These are phyloP conservation scores for Sclerotinia minor DNA, from an alignment of 2,329 filamentous ascomycete species.

Conservation along the genomic window DNA sequence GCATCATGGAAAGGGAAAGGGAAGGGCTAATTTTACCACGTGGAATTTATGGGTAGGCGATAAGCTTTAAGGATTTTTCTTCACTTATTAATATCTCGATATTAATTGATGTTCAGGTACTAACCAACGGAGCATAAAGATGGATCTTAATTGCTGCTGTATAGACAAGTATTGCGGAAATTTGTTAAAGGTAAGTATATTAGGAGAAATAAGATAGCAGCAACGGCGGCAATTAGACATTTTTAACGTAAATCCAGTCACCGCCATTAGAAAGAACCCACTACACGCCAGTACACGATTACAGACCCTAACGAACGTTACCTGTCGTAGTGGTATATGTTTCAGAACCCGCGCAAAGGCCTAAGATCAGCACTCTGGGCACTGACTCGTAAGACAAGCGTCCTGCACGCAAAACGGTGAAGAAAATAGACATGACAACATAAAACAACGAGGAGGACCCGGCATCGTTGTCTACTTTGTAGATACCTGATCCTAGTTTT, in stretches of 20 bases:
- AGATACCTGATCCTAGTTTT: neutral
- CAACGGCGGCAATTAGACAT: constrained; percentile 8
- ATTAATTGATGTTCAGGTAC: constrained; percentile 19
- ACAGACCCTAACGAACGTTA: constrained; percentile 10
- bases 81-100: neutral
- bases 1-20: neutral
- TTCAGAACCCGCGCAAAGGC: constrained; percentile 12
- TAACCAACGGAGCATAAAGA: constrained; percentile 10
- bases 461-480: neutral
- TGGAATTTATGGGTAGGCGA: constrained; percentile 15
- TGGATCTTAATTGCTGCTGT: constrained; percentile 8
- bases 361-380: constrained; percentile 11
- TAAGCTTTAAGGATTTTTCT: constrained; percentile 8
- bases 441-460: neutral
- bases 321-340: constrained; percentile 15
- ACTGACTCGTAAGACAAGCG: constrained; percentile 13
- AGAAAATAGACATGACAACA: constrained; percentile 2
- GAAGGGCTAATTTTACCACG: constrained; percentile 22
- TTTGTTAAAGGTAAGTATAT: constrained; percentile 1
- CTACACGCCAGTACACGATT: neutral
- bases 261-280: constrained; percentile 12
- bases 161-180: constrained; percentile 5
- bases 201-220: neutral
- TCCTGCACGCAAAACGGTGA: constrained; percentile 22
- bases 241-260: constrained; percentile 3